phyloP scores from a whole-genome alignment of 179 eudicot species.

The Camellia oleifera region DNA sequence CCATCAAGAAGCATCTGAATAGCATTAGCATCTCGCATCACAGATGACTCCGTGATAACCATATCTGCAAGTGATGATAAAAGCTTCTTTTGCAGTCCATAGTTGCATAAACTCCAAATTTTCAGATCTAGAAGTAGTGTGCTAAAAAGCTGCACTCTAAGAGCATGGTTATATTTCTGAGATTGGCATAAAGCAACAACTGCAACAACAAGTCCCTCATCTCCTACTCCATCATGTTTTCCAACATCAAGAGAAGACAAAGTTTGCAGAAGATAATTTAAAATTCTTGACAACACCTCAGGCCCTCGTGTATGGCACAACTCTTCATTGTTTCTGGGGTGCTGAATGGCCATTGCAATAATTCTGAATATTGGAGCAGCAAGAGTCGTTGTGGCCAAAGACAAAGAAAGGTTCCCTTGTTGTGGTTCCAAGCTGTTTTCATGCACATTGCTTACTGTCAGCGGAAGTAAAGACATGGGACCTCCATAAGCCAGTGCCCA shows the following conservation, averaged over 20 bases:
- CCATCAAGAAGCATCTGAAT: conserved; percentile 99
- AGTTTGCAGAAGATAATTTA: conserved; percentile 70
- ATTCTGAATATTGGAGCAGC: conserved; percentile 99
- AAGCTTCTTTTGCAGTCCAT: conserved; percentile 93
- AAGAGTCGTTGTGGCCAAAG: conserved; percentile 64
- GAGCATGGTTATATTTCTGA: conserved; percentile 76
- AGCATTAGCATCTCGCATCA: conserved; percentile 97
- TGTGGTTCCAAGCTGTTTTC: conserved; percentile 74
- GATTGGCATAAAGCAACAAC: conserved; percentile 90
- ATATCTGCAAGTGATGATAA: conserved; percentile 96
- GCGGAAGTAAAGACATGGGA: conserved; percentile 89
- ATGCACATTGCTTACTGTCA: conserved; percentile 71
- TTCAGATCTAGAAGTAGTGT: conserved; percentile 84
- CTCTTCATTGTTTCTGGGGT: conserved; percentile 93
- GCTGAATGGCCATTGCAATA: conserved; percentile 80
- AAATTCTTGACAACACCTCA: conserved; percentile 80
- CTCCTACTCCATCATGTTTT: conserved; percentile 70
- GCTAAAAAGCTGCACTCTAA: conserved; percentile 94
- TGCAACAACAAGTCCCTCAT: conserved; percentile 96
- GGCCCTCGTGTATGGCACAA: conserved; percentile 79
- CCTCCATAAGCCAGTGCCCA: conserved; percentile 99
- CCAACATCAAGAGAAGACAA: conserved; percentile 64
- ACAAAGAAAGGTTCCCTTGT: conserved; percentile 57
- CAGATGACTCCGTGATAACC: conserved; percentile 94
- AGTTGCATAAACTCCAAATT: conserved; percentile 95